Percentiles rank a stretch among this genome's conserved stretches.
Evolutionary conservation across 2,329 filamentous ascomycete species (phyloP).

Genomic region (Nothophaeocryptopus gaeumannii): DNA sequence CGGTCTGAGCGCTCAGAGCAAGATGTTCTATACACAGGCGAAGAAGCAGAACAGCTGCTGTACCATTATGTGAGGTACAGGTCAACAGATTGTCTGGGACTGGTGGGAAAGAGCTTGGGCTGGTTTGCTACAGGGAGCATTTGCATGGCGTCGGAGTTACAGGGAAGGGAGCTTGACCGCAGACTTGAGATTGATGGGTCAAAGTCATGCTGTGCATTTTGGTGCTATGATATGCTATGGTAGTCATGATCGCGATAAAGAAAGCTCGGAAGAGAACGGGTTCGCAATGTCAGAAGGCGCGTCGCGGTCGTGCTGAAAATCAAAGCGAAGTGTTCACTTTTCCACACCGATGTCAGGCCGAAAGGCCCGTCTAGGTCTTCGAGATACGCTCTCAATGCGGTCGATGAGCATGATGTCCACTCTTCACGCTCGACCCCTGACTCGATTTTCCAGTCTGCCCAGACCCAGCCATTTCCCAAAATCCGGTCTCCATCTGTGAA

Average conservation of each 20-base stretch:
- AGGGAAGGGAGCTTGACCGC: no score
- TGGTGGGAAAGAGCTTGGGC: neutral
- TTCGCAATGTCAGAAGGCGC: neutral
- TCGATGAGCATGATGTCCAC: no score
- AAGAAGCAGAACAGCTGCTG: conserved; percentile 64
- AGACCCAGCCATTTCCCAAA: conserved; percentile 64
- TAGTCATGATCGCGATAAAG: conserved; percentile 1
- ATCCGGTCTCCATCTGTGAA: conserved; percentile 66
- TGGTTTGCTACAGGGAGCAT: no score
- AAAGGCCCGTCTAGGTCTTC: no score
- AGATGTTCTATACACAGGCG: conserved; percentile 87
- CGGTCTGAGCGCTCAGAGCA: conserved; percentile 83
- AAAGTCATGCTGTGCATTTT: no score
- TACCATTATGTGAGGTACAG: conserved; percentile 48
- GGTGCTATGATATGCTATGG: neutral
- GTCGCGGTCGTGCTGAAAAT: no score
- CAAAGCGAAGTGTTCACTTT: no score
- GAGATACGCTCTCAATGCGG: no score
- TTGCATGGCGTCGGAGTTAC: no score
- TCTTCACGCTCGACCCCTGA: no score
- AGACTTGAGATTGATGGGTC: no score
- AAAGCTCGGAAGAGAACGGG: neutral
- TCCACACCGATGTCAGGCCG: no score
- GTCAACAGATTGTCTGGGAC: neutral
- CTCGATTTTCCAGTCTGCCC: neutral